Evolutionary conservation across 2,329 filamentous ascomycete genomes (phyloP).

Genomic region (Alternaria incomplexa): DNA sequence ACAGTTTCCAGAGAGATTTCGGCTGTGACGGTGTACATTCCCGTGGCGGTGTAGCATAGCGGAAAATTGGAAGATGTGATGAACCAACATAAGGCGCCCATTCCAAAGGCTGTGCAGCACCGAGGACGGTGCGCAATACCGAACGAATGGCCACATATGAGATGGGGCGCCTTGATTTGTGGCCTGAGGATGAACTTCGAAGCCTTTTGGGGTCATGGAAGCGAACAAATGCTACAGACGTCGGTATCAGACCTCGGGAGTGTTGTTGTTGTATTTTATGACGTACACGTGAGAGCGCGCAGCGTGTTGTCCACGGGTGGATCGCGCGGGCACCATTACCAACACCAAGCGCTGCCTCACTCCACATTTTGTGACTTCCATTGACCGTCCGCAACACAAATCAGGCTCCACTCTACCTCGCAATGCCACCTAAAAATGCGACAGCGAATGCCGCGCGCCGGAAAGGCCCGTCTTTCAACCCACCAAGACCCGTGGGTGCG

Average conservation of each 20-base stretch:
- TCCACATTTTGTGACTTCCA: neutral
- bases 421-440: constrained; percentile 37
- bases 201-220: neutral
- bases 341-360: neutral
- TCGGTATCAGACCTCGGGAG: neutral
- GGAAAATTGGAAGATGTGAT: neutral
- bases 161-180: neutral
- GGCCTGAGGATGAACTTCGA: neutral
- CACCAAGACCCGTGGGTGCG: constrained; percentile 43
- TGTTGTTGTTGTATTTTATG: neutral
- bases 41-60: neutral
- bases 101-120: neutral
- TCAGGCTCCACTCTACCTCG: neutral
- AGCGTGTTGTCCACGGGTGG: neutral
- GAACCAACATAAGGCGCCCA: neutral
- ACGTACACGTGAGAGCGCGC: constrained; percentile 18
- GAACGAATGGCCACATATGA: neutral
- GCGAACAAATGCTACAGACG: neutral
- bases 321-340: neutral
- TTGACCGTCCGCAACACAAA: neutral
- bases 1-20: neutral
- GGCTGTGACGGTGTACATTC: neutral
- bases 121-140: neutral
- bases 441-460: constrained; percentile 25
- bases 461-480: constrained; percentile 47